Evolutionary conservation across 2,329 filamentous ascomycete genomes (phyloP).

Genomic region (Alternaria arborescens): DNA sequence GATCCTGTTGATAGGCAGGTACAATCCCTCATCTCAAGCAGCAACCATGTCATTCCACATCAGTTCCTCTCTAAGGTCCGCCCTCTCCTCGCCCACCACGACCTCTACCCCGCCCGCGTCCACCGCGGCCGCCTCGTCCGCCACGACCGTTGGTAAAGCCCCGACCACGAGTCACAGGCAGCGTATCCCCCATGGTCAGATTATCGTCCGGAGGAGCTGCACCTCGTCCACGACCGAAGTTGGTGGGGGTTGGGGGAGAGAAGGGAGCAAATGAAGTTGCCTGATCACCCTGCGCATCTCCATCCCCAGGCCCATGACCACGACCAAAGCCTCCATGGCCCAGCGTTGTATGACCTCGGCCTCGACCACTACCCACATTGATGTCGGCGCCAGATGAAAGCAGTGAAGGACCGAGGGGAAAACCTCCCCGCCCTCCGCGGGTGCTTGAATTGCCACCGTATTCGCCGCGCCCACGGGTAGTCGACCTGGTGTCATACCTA

Average conservation of each 20-base stretch:
- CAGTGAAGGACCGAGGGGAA: neutral
- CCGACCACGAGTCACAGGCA: neutral
- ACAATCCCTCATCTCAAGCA: neutral
- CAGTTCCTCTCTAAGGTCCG: neutral
- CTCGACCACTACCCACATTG: neutral
- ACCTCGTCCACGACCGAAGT: neutral
- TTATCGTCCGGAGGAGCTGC: neutral
- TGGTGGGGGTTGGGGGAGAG: neutral
- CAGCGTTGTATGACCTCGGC: neutral
- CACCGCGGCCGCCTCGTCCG: neutral
- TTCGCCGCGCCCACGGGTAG: constrained; percentile 6
- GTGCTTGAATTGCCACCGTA: neutral
- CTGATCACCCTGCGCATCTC: neutral
- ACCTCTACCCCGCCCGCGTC: constrained; percentile 5
- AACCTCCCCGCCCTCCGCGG: constrained; percentile 1
- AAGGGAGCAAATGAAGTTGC: neutral
- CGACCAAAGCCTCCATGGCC: neutral
- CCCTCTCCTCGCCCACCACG: neutral
- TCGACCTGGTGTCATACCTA: constrained; percentile 13
- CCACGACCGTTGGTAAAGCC: neutral
- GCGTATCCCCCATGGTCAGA: neutral
- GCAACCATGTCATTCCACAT: neutral
- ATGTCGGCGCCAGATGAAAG: neutral
- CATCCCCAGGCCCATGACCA: constrained; percentile 4
- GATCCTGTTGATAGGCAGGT: neutral